Conservation (phyloP, 2,329 filamentous ascomycete species). For the Lojkania enalia region DNA sequence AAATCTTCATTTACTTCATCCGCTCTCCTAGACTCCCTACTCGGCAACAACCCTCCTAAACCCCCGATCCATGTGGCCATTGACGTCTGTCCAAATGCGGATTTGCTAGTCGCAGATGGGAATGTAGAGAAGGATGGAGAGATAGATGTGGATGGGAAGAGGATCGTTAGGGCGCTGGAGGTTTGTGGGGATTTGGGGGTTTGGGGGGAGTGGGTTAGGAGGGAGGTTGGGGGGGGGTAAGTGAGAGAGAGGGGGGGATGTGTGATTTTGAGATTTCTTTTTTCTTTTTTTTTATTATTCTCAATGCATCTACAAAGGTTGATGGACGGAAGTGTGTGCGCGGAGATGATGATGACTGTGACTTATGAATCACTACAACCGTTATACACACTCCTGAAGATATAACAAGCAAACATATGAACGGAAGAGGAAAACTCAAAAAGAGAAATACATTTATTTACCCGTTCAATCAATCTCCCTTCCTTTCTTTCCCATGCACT, state of each 20-base stretch:
- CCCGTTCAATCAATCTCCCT: too few species aligned
- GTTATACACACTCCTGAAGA: too few species aligned
- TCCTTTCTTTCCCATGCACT: too few species aligned
- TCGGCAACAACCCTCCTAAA: constrained; percentile 31
- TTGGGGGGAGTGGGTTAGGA: constrained; percentile 56
- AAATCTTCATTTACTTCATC: constrained; percentile 19
- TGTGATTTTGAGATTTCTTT: too few species aligned
- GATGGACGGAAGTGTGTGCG: too few species aligned
- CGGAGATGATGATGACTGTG: too few species aligned
- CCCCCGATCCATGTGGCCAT: constrained; percentile 57
- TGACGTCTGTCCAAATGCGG: constrained; percentile 63
- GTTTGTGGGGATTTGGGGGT: constrained; percentile 54
- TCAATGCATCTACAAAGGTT: too few species aligned
- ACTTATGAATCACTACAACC: too few species aligned
- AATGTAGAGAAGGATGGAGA: constrained; percentile 48
- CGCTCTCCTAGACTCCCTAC: constrained; percentile 24
- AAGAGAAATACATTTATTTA: too few species aligned
- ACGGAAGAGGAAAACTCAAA: too few species aligned
- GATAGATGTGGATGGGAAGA: constrained; percentile 37
- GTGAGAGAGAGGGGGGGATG: background rate
- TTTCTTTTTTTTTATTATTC: too few species aligned
- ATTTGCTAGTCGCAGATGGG: constrained; percentile 62
- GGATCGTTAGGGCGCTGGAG: constrained; percentile 51
- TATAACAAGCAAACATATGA: too few species aligned
- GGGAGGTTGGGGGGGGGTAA: constrained; percentile 16